These are phyloP conservation scores for Sarocladium kiliense DNA, from an alignment of 2,329 filamentous ascomycete species.

Conservation along the genomic window DNA sequence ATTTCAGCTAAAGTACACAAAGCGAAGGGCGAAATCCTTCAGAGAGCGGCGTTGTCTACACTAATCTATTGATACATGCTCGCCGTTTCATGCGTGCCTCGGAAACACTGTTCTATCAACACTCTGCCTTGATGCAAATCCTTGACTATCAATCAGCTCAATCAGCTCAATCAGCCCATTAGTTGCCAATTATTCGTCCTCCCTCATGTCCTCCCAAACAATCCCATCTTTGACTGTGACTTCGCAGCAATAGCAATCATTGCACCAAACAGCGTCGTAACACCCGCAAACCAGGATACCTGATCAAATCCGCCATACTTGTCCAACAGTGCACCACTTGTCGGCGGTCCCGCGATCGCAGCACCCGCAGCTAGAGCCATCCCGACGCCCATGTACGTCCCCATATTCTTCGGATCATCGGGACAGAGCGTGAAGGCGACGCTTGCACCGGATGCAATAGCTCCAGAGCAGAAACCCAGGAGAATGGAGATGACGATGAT, in stretches of 20 bases:
- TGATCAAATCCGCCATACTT: conserved; percentile 21
- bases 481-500: conserved; percentile 31
- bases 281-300: neutral
- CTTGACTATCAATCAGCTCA: no score
- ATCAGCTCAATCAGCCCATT: no score
- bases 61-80: no score
- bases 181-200: no score
- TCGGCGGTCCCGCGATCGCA: conserved; percentile 27
- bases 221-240: neutral
- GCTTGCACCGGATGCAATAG: conserved; percentile 40
- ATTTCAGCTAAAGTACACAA: no score
- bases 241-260: neutral
- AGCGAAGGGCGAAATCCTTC: no score
- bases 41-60: no score
- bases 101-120: no score
- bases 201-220: neutral
- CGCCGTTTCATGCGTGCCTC: no score
- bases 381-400: conserved; percentile 45
- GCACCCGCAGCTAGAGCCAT: conserved; percentile 38
- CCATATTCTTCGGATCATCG: conserved; percentile 46
- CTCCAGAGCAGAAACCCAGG: conserved; percentile 36
- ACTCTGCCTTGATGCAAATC: no score
- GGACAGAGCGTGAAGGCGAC: conserved; percentile 40
- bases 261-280: neutral
- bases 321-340: conserved; percentile 24